Evolutionary conservation across 2,329 filamentous ascomycete genomes (phyloP).

Genomic region (Pseudofabraea citricarpa): DNA sequence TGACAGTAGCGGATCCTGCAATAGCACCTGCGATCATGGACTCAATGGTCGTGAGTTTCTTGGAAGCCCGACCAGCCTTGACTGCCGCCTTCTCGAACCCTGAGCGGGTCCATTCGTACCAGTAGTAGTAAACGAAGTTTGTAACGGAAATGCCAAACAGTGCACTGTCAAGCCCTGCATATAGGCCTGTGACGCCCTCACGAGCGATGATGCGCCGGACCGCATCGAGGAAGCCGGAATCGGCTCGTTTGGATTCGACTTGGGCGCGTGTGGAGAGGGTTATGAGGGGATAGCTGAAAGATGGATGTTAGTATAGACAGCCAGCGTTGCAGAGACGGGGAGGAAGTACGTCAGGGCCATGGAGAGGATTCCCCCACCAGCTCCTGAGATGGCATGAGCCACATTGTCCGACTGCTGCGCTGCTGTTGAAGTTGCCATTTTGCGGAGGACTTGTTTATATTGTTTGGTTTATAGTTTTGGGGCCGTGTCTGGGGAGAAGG

Average conservation of each 20-base stretch:
- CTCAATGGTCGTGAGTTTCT: slow-evolving; percentile 85
- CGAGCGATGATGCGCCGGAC: slow-evolving; percentile 83
- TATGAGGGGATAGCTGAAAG: slow-evolving; percentile 80
- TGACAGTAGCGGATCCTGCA: slow-evolving; percentile 87
- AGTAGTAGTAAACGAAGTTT: slow-evolving; percentile 99
- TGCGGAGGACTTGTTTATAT: slow-evolving; percentile 5
- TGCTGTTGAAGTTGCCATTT: slow-evolving; percentile 23
- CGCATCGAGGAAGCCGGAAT: slow-evolving; percentile 78
- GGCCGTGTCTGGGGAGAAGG: background rate
- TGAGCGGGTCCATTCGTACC: slow-evolving; percentile 95
- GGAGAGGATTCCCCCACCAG: slow-evolving; percentile 88
- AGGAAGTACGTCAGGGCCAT: slow-evolving; percentile 84
- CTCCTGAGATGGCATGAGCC: slow-evolving; percentile 87
- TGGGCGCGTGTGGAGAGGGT: slow-evolving; percentile 96
- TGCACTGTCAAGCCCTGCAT: slow-evolving; percentile 88
- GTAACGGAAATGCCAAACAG: slow-evolving; percentile 97
- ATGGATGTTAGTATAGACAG: slow-evolving; percentile 5
- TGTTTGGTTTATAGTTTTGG: background rate
- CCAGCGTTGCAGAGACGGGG: slow-evolving; percentile 13
- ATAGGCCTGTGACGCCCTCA: slow-evolving; percentile 84
- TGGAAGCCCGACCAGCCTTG: slow-evolving; percentile 66
- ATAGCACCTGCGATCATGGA: slow-evolving; percentile 93
- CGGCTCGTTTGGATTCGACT: slow-evolving; percentile 91
- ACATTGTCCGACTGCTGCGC: slow-evolving; percentile 84
- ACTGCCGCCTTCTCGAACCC: slow-evolving; percentile 78